A percentile compares a stretch with the other conserved stretches of the same genome.
phyloP scores from a whole-genome alignment of 2,329 filamentous ascomycete species.

The Fusarium phyllophilum region DNA sequence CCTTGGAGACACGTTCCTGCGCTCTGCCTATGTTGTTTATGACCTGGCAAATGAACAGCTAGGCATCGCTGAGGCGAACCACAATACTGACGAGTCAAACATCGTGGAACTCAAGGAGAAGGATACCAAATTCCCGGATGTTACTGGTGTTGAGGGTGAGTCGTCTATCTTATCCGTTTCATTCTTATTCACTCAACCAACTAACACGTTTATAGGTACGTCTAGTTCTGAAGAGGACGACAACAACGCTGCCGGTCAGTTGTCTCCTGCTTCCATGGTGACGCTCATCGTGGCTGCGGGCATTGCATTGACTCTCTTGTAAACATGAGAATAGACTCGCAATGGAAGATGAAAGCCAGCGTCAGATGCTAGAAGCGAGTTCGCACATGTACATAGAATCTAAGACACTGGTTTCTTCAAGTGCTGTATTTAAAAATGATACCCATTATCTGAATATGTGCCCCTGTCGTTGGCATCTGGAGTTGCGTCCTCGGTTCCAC shows the following conservation, averaged over 20 bases:
- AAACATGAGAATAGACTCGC: not conserved
- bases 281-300: constrained; percentile 34
- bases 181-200: constrained; percentile 2
- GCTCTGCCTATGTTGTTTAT: constrained; percentile 67
- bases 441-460: constrained; percentile 11
- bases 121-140: constrained; percentile 53
- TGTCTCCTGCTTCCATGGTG: constrained; percentile 31
- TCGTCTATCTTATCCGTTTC: not conserved
- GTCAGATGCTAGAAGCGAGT: not conserved
- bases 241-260: constrained; percentile 33
- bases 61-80: constrained; percentile 63
- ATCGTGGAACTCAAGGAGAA: constrained; percentile 57
- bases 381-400: not conserved
- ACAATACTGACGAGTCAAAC: constrained; percentile 56
- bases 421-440: constrained; percentile 14
- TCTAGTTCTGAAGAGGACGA: constrained; percentile 23
- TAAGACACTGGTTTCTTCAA: not conserved
- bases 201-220: constrained; percentile 35
- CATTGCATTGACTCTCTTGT: constrained; percentile 20
- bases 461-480: not conserved
- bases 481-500: not conserved
- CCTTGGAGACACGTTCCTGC: constrained; percentile 68
- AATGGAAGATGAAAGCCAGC: not conserved
- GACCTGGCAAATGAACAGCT: constrained; percentile 62
- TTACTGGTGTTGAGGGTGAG: constrained; percentile 56